Evolutionary conservation across 805 yeast genomes (phyloP).

Genomic region (Lachancea fermentati): DNA sequence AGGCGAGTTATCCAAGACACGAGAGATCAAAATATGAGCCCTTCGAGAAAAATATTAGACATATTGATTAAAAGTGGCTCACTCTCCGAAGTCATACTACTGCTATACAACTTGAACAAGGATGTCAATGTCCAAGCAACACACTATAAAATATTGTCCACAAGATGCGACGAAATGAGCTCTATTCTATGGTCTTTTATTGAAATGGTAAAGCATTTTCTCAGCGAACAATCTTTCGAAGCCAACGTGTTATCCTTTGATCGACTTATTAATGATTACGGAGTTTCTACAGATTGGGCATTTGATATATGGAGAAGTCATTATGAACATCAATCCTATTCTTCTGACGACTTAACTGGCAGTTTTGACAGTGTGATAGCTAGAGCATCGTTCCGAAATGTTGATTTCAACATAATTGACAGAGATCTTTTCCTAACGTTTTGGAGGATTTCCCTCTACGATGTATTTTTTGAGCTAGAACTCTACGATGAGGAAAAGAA

Average conservation of each 20-base stretch:
- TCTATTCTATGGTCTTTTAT: conserved; percentile 61
- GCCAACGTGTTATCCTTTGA: conserved; percentile 37
- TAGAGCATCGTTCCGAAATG: conserved; percentile 13
- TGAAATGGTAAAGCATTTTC: conserved; percentile 51
- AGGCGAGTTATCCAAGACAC: conserved; percentile 48
- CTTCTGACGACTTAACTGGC: conserved; percentile 10
- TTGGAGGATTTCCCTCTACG: conserved; percentile 72
- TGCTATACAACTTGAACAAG: conserved; percentile 46
- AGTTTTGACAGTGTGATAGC: conserved; percentile 11
- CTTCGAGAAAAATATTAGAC: conserved; percentile 48
- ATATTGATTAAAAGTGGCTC: conserved; percentile 40
- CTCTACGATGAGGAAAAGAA: conserved; percentile 45
- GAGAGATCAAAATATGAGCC: conserved; percentile 41
- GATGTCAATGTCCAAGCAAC: conserved; percentile 36
- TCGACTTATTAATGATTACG: conserved; percentile 38
- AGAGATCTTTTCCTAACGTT: conserved; percentile 51
- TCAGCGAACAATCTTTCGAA: conserved; percentile 30
- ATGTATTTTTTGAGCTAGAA: conserved; percentile 48
- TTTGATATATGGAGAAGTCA: conserved; percentile 71
- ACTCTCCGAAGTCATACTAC: conserved; percentile 58
- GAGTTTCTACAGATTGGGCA: conserved; percentile 55
- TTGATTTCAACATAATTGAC: conserved; percentile 29
- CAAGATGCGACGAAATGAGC: conserved; percentile 64
- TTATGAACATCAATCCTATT: conserved; percentile 27
- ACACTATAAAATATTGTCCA: conserved; percentile 67